A percentile compares a stretch with the other conserved stretches of the same genome.
Evolutionary conservation across 352 stramenopile species (phyloP).

Genomic region (Albugo candida): DNA sequence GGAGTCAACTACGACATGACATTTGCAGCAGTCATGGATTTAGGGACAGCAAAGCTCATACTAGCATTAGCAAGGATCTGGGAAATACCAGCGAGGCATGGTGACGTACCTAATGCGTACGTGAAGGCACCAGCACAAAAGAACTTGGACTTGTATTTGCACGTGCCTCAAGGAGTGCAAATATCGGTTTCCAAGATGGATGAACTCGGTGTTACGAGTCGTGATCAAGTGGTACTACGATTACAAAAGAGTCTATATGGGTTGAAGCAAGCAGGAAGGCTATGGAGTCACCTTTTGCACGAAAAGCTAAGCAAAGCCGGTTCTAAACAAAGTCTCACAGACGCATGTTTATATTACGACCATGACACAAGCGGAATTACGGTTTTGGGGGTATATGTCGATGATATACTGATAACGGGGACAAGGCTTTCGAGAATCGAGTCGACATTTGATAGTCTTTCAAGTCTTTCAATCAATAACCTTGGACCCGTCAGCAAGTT

Average conservation of each 20-base stretch:
- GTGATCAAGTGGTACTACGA: too few species aligned
- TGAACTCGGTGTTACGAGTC: too few species aligned
- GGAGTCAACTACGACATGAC: neutral
- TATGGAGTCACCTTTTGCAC: constrained; percentile 9
- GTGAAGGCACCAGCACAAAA: neutral
- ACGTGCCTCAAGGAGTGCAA: neutral
- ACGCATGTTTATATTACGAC: constrained; percentile 15
- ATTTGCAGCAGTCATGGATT: constrained; percentile 2
- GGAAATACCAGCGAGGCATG: neutral
- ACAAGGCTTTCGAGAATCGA: constrained; percentile 1
- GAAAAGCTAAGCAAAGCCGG: constrained; percentile 3
- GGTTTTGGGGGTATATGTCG: constrained; percentile 12
- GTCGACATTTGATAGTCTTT: constrained; percentile 8
- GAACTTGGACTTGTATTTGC: neutral
- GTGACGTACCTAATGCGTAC: neutral
- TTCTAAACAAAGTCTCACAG: constrained; percentile 9
- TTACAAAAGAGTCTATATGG: constrained; percentile 4
- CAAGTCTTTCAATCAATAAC: constrained; percentile 11
- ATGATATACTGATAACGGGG: constrained; percentile 15
- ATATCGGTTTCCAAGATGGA: too few species aligned
- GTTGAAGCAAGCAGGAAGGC: constrained; percentile 11
- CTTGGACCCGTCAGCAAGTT: constrained; percentile 10
- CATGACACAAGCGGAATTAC: neutral
- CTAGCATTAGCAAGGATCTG: neutral
- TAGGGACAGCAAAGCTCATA: constrained; percentile 2